Conservation (phyloP, 306 rosid species). For the Cucumis sativus region Cucumber_9930_V3 NC_026656.2:19788501-19789000, state of each 20-base stretch:
- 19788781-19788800: not conserved
- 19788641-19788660: slow-evolving; percentile 99
- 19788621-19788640: slow-evolving; percentile 98
- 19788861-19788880: not conserved
- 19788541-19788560: slow-evolving; percentile 95
- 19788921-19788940: slow-evolving; percentile 1
- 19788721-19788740: not conserved
- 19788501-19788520: slow-evolving; percentile 91
- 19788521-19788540: slow-evolving; percentile 93
- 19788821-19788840: not conserved
- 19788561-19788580: slow-evolving; percentile 83
- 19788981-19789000: slow-evolving; percentile 38
- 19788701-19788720: not conserved
- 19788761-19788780: not conserved
- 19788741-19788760: not conserved
- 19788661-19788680: not conserved
- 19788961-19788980: slow-evolving; percentile 67
- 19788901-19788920: not conserved
- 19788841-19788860: not conserved
- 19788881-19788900: not conserved
- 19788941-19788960: slow-evolving; percentile 88
- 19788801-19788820: not conserved
- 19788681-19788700: not conserved
- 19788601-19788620: slow-evolving; percentile 95
- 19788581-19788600: slow-evolving; percentile 95